Percentiles rank a stretch among this genome's conserved stretches.
Conservation (phyloP, 306 rosid species). For the Crataegus laevigata region DNA sequence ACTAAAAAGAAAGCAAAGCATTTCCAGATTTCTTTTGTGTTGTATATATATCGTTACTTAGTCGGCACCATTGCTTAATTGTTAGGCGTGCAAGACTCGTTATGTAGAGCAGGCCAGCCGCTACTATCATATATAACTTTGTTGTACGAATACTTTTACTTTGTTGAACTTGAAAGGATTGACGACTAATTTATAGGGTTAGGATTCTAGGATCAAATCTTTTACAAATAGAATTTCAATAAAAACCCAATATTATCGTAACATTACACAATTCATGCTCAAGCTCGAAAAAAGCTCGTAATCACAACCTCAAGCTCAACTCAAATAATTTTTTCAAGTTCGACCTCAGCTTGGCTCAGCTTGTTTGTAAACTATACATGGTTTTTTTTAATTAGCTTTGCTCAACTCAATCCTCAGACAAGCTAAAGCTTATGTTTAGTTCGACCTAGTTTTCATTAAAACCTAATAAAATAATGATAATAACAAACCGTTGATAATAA, state of each 20-base stretch:
- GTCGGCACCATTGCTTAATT: conserved; percentile 62
- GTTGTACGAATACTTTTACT: too few relatives aligned
- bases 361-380: too few relatives aligned
- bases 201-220: not conserved
- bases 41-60: conserved; percentile 50
- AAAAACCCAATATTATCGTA: not conserved
- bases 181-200: not conserved
- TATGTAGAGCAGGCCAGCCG: not conserved
- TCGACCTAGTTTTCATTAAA: not conserved
- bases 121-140: not conserved
- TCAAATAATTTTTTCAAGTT: not conserved
- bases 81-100: conserved; percentile 34
- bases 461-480: not conserved
- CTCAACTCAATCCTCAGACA: not conserved
- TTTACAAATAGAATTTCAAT: not conserved
- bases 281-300: not conserved
- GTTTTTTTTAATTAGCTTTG: too few relatives aligned
- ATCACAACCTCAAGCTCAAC: not conserved
- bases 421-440: not conserved
- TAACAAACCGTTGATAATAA: not conserved
- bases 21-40: not conserved
- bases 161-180: too few relatives aligned
- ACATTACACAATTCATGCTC: not conserved
- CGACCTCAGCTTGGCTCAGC: too few relatives aligned
- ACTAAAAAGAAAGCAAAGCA: conserved; percentile 24